phyloP scores from a whole-genome alignment of 176 grass and related monocot species.

The Oryza officinalis region DNA sequence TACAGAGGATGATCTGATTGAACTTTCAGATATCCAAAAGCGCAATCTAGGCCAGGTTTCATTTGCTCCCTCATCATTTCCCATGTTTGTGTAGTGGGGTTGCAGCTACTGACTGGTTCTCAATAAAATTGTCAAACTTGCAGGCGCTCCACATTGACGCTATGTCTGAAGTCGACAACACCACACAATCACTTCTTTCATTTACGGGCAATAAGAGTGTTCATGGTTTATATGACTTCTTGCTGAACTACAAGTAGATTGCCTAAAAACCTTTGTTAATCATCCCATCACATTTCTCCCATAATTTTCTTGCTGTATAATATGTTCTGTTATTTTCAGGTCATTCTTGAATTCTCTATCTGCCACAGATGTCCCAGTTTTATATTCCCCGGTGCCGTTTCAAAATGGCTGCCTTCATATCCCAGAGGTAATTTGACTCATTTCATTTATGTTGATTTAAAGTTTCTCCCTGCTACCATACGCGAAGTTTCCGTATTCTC shows the following conservation, averaged over 20 bases:
- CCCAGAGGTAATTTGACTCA: conserved; percentile 60
- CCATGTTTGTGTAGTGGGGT: neutral
- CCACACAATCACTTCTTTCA: conserved; percentile 74
- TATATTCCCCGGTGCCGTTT: conserved; percentile 78
- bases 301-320: conserved; percentile 10
- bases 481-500: neutral
- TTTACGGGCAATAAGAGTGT: conserved; percentile 73
- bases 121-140: conserved; percentile 14
- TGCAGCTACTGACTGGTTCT: neutral
- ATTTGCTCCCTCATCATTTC: neutral
- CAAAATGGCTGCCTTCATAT: conserved; percentile 72
- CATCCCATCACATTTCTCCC: neutral
- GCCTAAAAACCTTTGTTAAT: neutral
- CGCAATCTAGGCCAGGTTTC: conserved; percentile 85
- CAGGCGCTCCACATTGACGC: conserved; percentile 74
- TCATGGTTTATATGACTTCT: conserved; percentile 82
- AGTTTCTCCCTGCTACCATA: neutral
- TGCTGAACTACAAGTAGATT: conserved; percentile 84
- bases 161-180: conserved; percentile 76
- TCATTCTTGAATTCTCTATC: conserved; percentile 63
- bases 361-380: conserved; percentile 64
- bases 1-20: conserved; percentile 81
- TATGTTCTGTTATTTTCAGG: conserved; percentile 44
- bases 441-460: conserved; percentile 13
- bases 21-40: conserved; percentile 85